Evolutionary conservation across 2,329 filamentous ascomycete species (phyloP).

Genomic region (Penicillium sp.): DNA sequence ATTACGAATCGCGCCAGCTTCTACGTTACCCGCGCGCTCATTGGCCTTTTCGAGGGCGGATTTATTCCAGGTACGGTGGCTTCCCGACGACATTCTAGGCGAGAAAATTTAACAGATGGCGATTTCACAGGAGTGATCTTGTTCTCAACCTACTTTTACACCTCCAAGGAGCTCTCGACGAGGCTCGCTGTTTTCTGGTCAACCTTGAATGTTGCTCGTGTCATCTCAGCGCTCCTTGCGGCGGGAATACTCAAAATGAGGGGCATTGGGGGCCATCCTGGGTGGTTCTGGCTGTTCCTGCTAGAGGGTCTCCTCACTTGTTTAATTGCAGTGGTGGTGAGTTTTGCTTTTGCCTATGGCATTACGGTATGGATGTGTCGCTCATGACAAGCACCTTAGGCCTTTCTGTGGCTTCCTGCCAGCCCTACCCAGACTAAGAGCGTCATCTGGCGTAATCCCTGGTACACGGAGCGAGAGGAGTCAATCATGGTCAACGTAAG

Average conservation of each 20-base stretch:
- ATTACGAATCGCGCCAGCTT: conserved; percentile 49
- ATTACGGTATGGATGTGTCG: background rate
- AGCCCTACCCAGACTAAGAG: conserved; percentile 66
- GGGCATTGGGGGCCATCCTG: conserved; percentile 3
- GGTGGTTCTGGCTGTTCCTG: conserved; percentile 17
- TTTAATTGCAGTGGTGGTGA: conserved; percentile 9
- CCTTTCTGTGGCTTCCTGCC: conserved; percentile 56
- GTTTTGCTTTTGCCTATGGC: background rate
- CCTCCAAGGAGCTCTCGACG: conserved; percentile 5
- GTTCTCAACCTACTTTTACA: conserved; percentile 8
- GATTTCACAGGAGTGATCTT: background rate
- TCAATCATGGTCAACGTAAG: conserved; percentile 64
- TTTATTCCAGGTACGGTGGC: conserved; percentile 40
- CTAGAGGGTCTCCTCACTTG: conserved; percentile 11
- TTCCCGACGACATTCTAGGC: background rate
- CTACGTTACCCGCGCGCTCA: conserved; percentile 47
- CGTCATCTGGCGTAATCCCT: conserved; percentile 61
- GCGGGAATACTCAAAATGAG: conserved; percentile 18
- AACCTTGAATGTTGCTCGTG: conserved; percentile 11
- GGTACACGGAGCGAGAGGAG: conserved; percentile 67
- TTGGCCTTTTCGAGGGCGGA: conserved; percentile 54
- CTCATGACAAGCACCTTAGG: background rate
- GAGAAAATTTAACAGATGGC: background rate
- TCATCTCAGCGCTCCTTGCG: conserved; percentile 12
- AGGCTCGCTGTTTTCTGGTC: conserved; percentile 6